Base-by-base conservation (phyloP, 305 asterid genomes). In the Galium porrigens region DNA sequence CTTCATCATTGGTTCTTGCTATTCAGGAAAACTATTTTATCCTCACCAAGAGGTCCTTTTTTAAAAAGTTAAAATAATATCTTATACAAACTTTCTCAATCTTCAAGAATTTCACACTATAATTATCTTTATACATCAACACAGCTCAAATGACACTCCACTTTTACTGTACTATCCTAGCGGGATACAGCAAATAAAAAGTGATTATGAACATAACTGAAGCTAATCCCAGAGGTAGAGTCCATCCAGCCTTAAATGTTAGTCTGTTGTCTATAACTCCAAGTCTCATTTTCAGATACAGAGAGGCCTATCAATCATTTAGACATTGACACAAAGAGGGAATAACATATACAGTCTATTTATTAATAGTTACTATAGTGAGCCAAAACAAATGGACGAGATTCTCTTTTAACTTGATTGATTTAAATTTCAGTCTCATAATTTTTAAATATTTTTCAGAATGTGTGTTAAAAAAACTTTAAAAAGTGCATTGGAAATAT, bases 221-320 rank as follows among this genome's bases (percentile, higher is more conserved):
- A 60, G 48, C 49, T 60, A 17, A 17, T 3, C 42, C 17, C 46
- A 33, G 46, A 15, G 46, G 41, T 4, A 7, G 17, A 58, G 27
- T 10, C 44, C 18, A 33, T 25, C 48, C 7, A 34, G 20, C 42
- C 25, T 8, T 60, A 36, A 10, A 60, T 8, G 18, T n/a, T 37
- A 34, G 17, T 27, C 3, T 25, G 56, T 17, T 10, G 61, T 32
- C 63, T 34, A 0, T 32, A 57, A 14, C 10, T 58, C 5, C 7
- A 29, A 56, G 17, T 56, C 61, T 22, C 34, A 27, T 9, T 55
- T 42, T 63, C 41, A 63, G 41, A 44, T 63, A 6, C 11, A 66
- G 41, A 55, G 14, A 4, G 29, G 41, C 30, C 41, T 52, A 66
- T 8, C 33, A 5, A 39, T 22, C 41, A 9, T 14, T 25, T 41